Conservation (phyloP, 2,329 filamentous ascomycete genomes). For the Trichoderma koningiopsis region DNA sequence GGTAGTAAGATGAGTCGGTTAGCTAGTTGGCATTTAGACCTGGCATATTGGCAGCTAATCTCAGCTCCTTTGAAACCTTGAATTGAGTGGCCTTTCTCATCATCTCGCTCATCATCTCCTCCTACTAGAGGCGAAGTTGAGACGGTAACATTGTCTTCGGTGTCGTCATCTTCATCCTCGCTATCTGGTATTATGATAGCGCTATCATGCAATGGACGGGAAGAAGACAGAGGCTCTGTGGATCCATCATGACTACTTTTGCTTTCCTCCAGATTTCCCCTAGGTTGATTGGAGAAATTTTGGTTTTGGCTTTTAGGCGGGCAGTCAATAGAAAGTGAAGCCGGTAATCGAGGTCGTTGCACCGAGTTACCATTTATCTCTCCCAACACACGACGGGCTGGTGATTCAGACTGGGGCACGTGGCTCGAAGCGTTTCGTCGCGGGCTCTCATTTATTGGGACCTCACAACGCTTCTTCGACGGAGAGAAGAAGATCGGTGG, state of each 20-base stretch:
- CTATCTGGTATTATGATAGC: slow-evolving; percentile 20
- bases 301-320: neutral
- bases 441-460: neutral
- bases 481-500: slow-evolving; percentile 4
- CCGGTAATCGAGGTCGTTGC: slow-evolving; percentile 6
- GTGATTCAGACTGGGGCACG: neutral
- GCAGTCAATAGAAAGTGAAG: neutral
- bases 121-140: neutral
- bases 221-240: neutral
- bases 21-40: slow-evolving; percentile 43
- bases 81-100: neutral
- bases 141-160: neutral
- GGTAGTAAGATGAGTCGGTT: slow-evolving; percentile 46
- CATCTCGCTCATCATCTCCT: neutral
- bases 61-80: neutral
- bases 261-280: neutral
- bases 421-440: neutral
- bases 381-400: slow-evolving; percentile 30
- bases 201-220: neutral
- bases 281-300: neutral
- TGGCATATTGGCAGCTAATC: slow-evolving; percentile 39
- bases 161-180: neutral
- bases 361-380: slow-evolving; percentile 33
- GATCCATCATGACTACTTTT: neutral
- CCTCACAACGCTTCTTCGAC: slow-evolving; percentile 31